Conservation (phyloP, 495 filamentous ascomycete species). For the Trichoderma erinaceum region DNA sequence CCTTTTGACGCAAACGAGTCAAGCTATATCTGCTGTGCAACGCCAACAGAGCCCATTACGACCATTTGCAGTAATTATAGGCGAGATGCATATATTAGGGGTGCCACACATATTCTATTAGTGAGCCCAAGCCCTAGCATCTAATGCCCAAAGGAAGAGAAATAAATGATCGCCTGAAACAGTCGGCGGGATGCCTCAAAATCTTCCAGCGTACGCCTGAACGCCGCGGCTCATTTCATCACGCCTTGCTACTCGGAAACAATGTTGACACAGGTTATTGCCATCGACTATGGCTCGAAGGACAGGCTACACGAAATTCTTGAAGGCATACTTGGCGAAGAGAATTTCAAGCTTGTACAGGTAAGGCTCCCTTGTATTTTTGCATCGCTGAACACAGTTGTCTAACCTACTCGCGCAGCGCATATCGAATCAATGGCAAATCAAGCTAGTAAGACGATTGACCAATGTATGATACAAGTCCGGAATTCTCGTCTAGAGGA, state of each 20-base stretch:
- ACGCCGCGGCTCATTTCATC: background rate
- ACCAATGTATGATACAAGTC: background rate
- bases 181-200: background rate
- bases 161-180: background rate
- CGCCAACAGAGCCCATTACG: too few species aligned
- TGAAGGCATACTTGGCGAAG: background rate
- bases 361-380: background rate
- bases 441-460: background rate
- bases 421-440: constrained; percentile 4
- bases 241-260: background rate
- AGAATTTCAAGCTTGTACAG: background rate
- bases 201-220: background rate
- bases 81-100: too few species aligned
- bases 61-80: too few species aligned
- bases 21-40: too few species aligned
- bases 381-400: background rate
- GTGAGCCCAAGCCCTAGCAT: too few species aligned
- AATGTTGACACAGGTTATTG: background rate
- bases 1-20: too few species aligned
- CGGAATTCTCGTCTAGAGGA: background rate
- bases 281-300: background rate
- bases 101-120: too few species aligned
- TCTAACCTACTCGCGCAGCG: background rate
- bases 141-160: background rate
- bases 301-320: background rate